Base-by-base conservation (phyloP, 441 rosid genomes). In the Mallotus repandus region DNA sequence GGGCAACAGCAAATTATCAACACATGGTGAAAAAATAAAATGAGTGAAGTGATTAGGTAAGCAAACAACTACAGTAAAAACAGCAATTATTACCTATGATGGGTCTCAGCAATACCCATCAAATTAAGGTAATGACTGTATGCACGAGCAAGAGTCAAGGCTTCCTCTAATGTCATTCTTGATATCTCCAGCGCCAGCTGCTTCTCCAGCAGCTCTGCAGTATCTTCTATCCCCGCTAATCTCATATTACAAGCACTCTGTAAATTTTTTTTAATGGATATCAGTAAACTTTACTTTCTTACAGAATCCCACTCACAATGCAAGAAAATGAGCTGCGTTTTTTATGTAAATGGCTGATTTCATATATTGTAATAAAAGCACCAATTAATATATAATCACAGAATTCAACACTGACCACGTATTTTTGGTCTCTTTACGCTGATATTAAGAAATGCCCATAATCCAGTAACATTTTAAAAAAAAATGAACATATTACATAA, bases 71-170 rank as follows among this genome's bases (percentile, higher is more conserved):
- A 54, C 0, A 11, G 2, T 18, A 56, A 21, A 19, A 8, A 55
- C 10, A 15, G 32, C 18, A 21, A 9, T 2, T 7, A 5, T 56
- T 66, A 91, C 98, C 98, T 84, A 81, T 90, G 99, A 82, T 94
- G 96, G 10, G 99, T 94, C 82, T 94, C 99, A 7, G 99, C 96
- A 71, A 92, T 91, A 45, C 97, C 94, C 97, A 89, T 91, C 84
- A 94, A 77, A 81, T 88, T 92, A 59, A 94, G 99, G 79, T 87
- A 89, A 82, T 94, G 99, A 78, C 94, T 91, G 77, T 85, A 92
- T 5, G 97, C 91, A 65, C 99, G 97, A 76, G 97, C 97, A 35
- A 89, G 81, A n/a, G 89, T 89, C 74, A 92, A 75, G 63, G 99
- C 97, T 82, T 91, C 97, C 82, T 94, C 97, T 45, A 94, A 72